Evolutionary conservation across 441 rosid species (phyloP).

Genomic region (Melastoma candidum): DNA sequence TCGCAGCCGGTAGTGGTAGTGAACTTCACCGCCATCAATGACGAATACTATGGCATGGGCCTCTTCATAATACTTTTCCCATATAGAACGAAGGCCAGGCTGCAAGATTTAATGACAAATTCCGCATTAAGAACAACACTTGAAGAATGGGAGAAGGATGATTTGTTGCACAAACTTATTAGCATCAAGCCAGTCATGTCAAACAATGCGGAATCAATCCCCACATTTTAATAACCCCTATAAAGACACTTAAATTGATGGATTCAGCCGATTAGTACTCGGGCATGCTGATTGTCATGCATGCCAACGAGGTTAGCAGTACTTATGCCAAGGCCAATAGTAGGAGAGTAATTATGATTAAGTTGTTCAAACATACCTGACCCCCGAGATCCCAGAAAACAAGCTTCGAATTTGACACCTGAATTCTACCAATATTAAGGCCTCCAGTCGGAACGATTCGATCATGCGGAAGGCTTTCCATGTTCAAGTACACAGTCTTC

Average conservation of each 20-base stretch:
- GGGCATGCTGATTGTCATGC: too few species aligned
- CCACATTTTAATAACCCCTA: too few species aligned
- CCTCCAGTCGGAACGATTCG: constrained; percentile 95
- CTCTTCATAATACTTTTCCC: constrained; percentile 99
- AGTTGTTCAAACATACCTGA: constrained; percentile 41
- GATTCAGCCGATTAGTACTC: too few species aligned
- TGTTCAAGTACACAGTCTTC: constrained; percentile 67
- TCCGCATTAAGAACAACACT: background rate
- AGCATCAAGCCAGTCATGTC: too few species aligned
- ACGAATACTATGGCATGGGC: constrained; percentile 86
- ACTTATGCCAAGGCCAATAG: too few species aligned
- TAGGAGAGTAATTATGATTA: background rate
- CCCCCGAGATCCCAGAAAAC: constrained; percentile 96
- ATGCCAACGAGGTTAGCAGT: too few species aligned
- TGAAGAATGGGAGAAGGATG: too few species aligned
- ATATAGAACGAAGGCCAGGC: constrained; percentile 93
- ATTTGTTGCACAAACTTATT: too few species aligned
- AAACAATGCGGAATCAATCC: too few species aligned
- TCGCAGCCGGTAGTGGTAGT: constrained; percentile 33
- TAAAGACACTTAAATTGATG: too few species aligned
- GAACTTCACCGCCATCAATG: constrained; percentile 40
- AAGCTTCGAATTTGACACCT: constrained; percentile 73
- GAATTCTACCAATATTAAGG: constrained; percentile 82
- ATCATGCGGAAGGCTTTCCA: constrained; percentile 94
- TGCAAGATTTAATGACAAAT: constrained; percentile 17